Evolutionary conservation across 768 basidiomycete genomes (phyloP).

Genomic region (Tulasnella sp.): DNA sequence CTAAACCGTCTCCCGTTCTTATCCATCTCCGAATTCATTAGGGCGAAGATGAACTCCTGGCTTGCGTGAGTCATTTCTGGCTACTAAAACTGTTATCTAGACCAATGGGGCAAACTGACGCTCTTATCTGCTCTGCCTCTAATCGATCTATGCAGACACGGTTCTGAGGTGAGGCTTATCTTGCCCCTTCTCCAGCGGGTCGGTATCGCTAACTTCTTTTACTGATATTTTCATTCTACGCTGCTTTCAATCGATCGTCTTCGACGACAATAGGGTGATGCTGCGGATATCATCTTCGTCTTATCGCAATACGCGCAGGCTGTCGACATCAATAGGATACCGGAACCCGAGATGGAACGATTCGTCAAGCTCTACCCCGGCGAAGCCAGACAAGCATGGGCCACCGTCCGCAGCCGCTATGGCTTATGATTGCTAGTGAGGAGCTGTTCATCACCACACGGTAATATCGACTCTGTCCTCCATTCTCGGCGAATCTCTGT

Average conservation of each 20-base stretch:
- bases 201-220: conserved; percentile 30
- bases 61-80: conserved; percentile 42
- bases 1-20: conserved; percentile 68
- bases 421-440: conserved; percentile 16
- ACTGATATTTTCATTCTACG: conserved; percentile 31
- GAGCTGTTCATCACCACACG: conserved; percentile 8
- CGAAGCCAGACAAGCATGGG: conserved; percentile 61
- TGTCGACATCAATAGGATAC: conserved; percentile 77
- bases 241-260: neutral
- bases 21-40: conserved; percentile 62
- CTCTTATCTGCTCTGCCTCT: neutral
- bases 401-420: conserved; percentile 42
- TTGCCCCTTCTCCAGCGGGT: neutral
- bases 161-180: conserved; percentile 1
- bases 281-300: conserved; percentile 63
- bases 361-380: conserved; percentile 49
- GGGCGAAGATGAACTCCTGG: conserved; percentile 79
- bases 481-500: neutral
- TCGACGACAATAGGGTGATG: conserved; percentile 66
- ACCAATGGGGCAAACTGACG: conserved; percentile 22
- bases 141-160: conserved; percentile 11
- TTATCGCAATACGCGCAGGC: conserved; percentile 69
- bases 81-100: neutral
- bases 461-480: neutral
- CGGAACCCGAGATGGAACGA: conserved; percentile 73